These are phyloP conservation scores for Ceratobasidium sp. DNA, from an alignment of 1,284 basidiomycete species.

Conservation along the genomic window DNA sequence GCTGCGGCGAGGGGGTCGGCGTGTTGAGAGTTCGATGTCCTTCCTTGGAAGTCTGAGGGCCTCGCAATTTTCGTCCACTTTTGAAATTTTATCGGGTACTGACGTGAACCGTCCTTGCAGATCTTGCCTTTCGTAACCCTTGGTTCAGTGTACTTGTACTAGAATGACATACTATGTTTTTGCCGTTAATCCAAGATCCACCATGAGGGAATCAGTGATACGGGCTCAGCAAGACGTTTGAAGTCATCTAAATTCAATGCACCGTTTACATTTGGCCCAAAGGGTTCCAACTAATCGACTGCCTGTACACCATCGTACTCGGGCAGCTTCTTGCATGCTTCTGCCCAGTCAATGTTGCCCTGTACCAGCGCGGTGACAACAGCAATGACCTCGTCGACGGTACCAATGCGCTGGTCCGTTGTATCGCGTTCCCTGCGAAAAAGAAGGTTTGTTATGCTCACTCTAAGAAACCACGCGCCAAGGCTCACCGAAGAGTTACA, in stretches of 20 bases:
- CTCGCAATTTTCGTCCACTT: neutral
- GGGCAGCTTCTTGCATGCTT: slow-evolving; percentile 79
- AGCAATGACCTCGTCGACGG: slow-evolving; percentile 89
- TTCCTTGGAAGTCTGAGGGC: slow-evolving; percentile 80
- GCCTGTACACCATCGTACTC: slow-evolving; percentile 94
- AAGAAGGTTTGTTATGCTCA: neutral
- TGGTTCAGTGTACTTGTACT: neutral
- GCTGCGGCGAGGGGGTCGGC: slow-evolving; percentile 69
- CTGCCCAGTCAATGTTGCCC: slow-evolving; percentile 81
- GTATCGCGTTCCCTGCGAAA: slow-evolving; percentile 88
- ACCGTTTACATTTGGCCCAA: slow-evolving; percentile 1
- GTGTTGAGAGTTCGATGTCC: slow-evolving; percentile 70
- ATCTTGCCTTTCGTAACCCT: neutral
- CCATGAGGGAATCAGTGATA: neutral
- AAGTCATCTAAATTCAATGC: slow-evolving; percentile 18
- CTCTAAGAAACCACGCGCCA: neutral
- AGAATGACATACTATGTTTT: neutral
- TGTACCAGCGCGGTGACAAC: slow-evolving; percentile 83
- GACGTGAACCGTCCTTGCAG: neutral
- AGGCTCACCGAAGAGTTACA: slow-evolving; percentile 50
- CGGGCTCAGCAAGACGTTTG: neutral
- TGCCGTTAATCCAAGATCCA: neutral
- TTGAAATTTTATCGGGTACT: slow-evolving; percentile 4
- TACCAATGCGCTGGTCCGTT: slow-evolving; percentile 92
- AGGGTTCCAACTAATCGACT: slow-evolving; percentile 60